These are phyloP conservation scores for Alternaria sp. DNA, from an alignment of 2,329 filamentous ascomycete species.

Conservation along the genomic window DNA sequence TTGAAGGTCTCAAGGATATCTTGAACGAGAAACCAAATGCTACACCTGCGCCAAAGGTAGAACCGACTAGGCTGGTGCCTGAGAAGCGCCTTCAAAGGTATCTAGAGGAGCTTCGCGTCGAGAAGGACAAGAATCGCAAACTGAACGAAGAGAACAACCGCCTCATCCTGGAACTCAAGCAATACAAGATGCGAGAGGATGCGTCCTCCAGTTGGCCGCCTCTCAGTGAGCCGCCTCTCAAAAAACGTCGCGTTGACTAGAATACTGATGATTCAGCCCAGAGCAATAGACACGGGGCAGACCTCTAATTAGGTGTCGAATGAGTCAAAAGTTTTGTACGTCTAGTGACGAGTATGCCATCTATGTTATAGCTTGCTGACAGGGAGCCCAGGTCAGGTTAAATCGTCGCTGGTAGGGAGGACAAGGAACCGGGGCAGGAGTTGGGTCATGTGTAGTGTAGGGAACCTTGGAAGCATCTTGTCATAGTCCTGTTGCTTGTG, in stretches of 20 bases:
- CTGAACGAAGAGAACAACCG: conserved; percentile 34
- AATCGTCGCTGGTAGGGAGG: neutral
- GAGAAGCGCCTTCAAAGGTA: conserved; percentile 19
- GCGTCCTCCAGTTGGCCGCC: neutral
- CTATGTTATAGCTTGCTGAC: neutral
- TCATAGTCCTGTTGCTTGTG: neutral
- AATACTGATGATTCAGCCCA: neutral
- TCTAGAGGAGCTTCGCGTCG: conserved; percentile 15
- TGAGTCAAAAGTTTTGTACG: neutral
- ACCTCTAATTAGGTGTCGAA: neutral
- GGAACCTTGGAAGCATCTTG: neutral
- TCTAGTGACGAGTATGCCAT: neutral
- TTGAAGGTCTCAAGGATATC: conserved; percentile 9
- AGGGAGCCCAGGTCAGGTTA: neutral
- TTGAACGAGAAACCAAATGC: conserved; percentile 11
- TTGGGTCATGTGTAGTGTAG: neutral
- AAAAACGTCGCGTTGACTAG: neutral
- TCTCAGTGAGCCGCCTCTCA: neutral
- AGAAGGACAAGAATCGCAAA: conserved; percentile 18
- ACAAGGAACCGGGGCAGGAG: neutral
- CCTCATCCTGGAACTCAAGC: conserved; percentile 19
- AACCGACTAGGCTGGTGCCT: conserved; percentile 17
- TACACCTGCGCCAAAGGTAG: conserved; percentile 13
- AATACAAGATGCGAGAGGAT: conserved; percentile 10
- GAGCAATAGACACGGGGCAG: neutral